phyloP scores from a whole-genome alignment of 2,329 filamentous ascomycete genomes.

The Clonostachys rosea region DNA sequence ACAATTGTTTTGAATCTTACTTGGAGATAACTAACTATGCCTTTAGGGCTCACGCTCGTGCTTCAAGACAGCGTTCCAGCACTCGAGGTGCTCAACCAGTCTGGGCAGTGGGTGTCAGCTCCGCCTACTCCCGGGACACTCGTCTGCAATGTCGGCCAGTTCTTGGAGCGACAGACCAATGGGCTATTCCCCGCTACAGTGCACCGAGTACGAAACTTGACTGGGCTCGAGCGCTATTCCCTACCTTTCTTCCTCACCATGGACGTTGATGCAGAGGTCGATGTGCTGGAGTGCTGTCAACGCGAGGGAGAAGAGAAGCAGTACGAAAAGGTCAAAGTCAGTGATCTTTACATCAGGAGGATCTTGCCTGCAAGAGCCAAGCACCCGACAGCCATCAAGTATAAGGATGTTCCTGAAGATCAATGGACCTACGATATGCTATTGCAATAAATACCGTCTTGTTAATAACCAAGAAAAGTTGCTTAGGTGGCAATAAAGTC shows the following conservation, averaged over 20 bases:
- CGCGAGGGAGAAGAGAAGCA: conserved; percentile 37
- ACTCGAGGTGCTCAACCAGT: conserved; percentile 12
- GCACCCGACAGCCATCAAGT: no score
- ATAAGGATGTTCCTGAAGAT: no score
- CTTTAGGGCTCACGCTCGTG: conserved; percentile 21
- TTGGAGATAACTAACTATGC: no score
- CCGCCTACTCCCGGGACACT: conserved; percentile 12
- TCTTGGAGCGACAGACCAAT: conserved; percentile 14
- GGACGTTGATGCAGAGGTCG: conserved; percentile 45
- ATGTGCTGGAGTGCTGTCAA: conserved; percentile 41
- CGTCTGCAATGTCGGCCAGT: conserved; percentile 18
- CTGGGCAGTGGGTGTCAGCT: conserved; percentile 14
- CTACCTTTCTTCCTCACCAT: conserved; percentile 55
- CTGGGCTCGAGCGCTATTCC: conserved; percentile 34
- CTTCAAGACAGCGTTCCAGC: conserved; percentile 29
- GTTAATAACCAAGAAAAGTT: no score
- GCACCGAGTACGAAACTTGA: conserved; percentile 25
- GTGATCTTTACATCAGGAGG: neutral
- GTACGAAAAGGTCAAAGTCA: conserved; percentile 29
- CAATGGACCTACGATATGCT: no score
- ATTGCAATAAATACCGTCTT: no score
- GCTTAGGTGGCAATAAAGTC: no score
- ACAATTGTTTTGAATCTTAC: no score
- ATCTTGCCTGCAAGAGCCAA: no score
- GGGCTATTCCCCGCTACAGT: conserved; percentile 12